Base-by-base conservation (phyloP, 768 basidiomycete species). In the Fistulinella prunicolor region DNA sequence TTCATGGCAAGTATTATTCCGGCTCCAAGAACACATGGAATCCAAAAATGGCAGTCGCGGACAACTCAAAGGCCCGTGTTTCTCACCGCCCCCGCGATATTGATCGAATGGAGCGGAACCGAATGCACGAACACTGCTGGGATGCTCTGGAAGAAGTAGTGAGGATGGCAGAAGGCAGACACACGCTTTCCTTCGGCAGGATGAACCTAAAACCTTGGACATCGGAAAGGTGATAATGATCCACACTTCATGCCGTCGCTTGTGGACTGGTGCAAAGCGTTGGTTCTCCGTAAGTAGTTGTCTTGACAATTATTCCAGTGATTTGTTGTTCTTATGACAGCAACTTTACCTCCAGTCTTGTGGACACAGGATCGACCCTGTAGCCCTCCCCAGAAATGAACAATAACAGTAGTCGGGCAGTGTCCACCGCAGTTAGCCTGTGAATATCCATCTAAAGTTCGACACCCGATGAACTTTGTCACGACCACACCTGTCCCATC, bases 131-230 rank as follows among this genome's bases (percentile, higher is more conserved):
- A 13, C 65, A 62, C 20, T 72, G 70, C 3, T 76, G 75, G 72
- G 69, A 70, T 26, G 72, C 76, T 23, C 57, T 85, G 2, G 73
- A 76, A 20, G 76, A 83, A 57, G 74, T 77, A 1, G 70, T 82
- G 34, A 71, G 68, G 47, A 73, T 86, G 74, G 82, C 81, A 19
- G 84, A 86, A 59, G 80, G 74, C 12, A 71, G 74, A 56, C 70
- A 77, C 39, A 60, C 63, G 17, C 44, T 86, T 41, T 73, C 68
- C 5, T 63, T 85, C 45, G 83, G 82, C 30, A 74, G 78, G 57
- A 60, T 78, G 41, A 30, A 46, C 20, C 28, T 69, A 50, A 57
- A 58, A 47, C 61, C 57, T 0, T 67, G 67, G 65, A 51, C 49
- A 12, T 12, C 45, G 20, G 60, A 54, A 23, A 54, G 41, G 38